A percentile compares a stretch with the other conserved stretches of the same genome.
Conservation (phyloP, 768 basidiomycete species). For the Amanita polypyramis region DNA sequence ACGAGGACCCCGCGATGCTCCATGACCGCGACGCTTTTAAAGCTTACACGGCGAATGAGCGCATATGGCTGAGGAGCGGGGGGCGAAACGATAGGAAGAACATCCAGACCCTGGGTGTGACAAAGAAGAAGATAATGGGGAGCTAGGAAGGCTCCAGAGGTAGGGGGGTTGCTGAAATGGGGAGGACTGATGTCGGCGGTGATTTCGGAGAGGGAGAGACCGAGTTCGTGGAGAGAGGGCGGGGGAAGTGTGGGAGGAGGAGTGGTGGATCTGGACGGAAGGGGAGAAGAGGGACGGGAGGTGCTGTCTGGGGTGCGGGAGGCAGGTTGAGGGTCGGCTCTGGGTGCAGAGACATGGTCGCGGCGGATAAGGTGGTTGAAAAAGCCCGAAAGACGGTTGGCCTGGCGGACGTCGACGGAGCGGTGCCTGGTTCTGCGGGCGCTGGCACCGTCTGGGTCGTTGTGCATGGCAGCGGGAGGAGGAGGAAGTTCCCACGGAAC, state of each 20-base stretch:
- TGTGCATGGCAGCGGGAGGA: constrained; percentile 20
- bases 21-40: constrained; percentile 88
- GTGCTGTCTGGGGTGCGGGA: constrained; percentile 19
- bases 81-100: constrained; percentile 68
- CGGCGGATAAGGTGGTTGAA: constrained; percentile 71
- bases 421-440: constrained; percentile 4
- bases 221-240: constrained; percentile 66
- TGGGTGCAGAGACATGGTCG: constrained; percentile 34
- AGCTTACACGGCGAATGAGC: constrained; percentile 69
- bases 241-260: constrained; percentile 67
- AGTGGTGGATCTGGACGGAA: constrained; percentile 41
- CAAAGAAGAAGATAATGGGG: constrained; percentile 80
- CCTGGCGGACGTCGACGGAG: constrained; percentile 36
- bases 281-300: constrained; percentile 48
- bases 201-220: constrained; percentile 57
- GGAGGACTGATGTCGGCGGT: constrained; percentile 64
- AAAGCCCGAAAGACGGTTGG: constrained; percentile 79
- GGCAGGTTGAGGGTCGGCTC: constrained; percentile 2
- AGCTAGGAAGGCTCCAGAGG: constrained; percentile 67
- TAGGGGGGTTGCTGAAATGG: constrained; percentile 69
- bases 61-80: constrained; percentile 73
- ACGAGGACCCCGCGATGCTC: constrained; percentile 87
- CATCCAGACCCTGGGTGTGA: constrained; percentile 79
- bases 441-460: background rate
- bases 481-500: background rate